Base-by-base conservation (phyloP, 2,329 filamentous ascomycete species). In the Colletotrichum sidae region DNA sequence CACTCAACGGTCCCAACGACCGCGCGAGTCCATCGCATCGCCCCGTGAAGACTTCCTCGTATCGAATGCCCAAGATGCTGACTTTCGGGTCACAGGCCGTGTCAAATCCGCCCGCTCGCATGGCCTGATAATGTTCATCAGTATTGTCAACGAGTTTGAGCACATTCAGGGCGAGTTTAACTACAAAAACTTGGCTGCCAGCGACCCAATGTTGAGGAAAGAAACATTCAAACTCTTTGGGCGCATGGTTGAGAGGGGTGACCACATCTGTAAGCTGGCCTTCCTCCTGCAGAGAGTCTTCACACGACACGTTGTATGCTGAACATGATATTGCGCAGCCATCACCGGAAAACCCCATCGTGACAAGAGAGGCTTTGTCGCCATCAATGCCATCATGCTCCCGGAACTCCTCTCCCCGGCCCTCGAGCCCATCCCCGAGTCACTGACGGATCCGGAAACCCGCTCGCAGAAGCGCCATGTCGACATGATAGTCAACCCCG, bases 121-220 rank as follows among this genome's bases (percentile, higher is more conserved):
- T 59, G 90, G 94, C 70, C 90, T 88, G 71, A 93, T 99, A 71
- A 83, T 93, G 68, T 99, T 99, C 77, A 77, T 97, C 70, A 92
- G 96, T 78, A 80, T 98, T 54, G 83, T 89, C 70, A 89, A 93
- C 75, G 88, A 93, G 74, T 90, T 89, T 62, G 80, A 88, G 70
- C 87, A 85, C 69, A 78, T 96, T 39, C 96, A 99, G 79, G 85
- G 90, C 67, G 88, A 97, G 81, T 85, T 92, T 76, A 92, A 92
- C 77, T 83, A 90, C 70, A 83, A 83, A 65, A 86, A 72, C 67
- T 68, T 79, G 25, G 25, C 25, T 25, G 25, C 55, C 67, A 53
- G 62, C 67, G 70, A 56, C 70, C 70, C 65, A 70, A 77, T 52
- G 35, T 70, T 79, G 46, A 76, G 75, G 41, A 68, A 71, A 34